Base-by-base conservation (phyloP, 495 filamentous ascomycete species). In the Daldinia childiae region DNA sequence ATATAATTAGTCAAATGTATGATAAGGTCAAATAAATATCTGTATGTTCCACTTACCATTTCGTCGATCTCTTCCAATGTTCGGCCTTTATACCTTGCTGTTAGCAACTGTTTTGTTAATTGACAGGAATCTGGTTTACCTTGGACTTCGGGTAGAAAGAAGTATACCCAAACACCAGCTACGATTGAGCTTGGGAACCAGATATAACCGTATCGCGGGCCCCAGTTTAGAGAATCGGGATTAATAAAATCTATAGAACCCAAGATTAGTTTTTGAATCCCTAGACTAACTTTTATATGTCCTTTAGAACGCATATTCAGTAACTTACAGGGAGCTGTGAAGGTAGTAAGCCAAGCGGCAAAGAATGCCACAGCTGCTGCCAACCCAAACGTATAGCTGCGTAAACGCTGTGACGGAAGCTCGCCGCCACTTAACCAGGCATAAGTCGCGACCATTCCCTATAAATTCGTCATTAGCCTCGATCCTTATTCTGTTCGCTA, bases 361-460 rank as follows among this genome's bases (percentile, higher is more conserved):
- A 82, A 69, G 63, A 83, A 85, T 12, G 75, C 80, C 6, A 82
- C 66, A 1, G 81, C 74, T 9, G 82, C 76, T 7, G 82, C 82
- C 58, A 84, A 69, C 54, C 83, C 82, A 56, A 84, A 83, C 1
- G 82, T 83, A 59, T 83, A 83, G 19, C 76, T 78, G 2, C 83
- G 80, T 11, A 84, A 75, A 1, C 81, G 76, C 45, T 86, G 74
- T 1, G 67, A 78, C 3, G 82, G 82, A 50, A 85, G 71, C 69
- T 87, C 79, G 21, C 85, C 84, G 11, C 84, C 84, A 4, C 79
- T 75, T 0, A 87, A 74, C 84, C 84, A 86, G 0, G 84, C 81
- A 62, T 86, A 85, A 2, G 82, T 78, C 29, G 82, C 73, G 19
- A 82, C 75, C 77, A 81, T 72, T 59, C 45, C 79, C 72, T 74